phyloP scores from a whole-genome alignment of 1,284 basidiomycete species.

The Cutaneotrichosporon sp. region DNA sequence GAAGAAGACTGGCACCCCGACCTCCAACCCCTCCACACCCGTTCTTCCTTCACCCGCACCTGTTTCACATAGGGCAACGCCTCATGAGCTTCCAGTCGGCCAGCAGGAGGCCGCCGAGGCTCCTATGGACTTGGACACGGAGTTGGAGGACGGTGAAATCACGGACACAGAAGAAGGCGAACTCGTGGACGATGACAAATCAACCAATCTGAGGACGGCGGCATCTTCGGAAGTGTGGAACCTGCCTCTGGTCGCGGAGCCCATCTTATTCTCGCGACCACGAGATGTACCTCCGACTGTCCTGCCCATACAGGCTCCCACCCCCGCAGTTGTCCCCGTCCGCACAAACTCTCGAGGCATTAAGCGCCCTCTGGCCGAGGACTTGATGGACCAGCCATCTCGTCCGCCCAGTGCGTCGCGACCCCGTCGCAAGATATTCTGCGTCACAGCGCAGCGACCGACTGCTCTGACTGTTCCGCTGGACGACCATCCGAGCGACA shows the following conservation, averaged over 20 bases:
- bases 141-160: slow-evolving; percentile 47
- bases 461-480: slow-evolving; percentile 31
- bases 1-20: slow-evolving; percentile 12
- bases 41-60: background rate
- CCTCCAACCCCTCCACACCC: background rate
- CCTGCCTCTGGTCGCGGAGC: background rate
- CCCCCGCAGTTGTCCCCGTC: slow-evolving; percentile 10
- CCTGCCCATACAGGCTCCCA: slow-evolving; percentile 2
- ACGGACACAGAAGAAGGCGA: slow-evolving; percentile 10
- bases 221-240: background rate
- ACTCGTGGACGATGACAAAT: background rate
- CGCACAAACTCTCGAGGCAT: slow-evolving; percentile 29
- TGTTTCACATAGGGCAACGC: background rate
- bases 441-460: slow-evolving; percentile 24
- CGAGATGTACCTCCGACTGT: background rate
- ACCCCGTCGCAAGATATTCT: slow-evolving; percentile 32
- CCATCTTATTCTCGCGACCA: background rate
- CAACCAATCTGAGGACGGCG: background rate
- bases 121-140: slow-evolving; percentile 32
- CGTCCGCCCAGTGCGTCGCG: slow-evolving; percentile 18
- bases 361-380: slow-evolving; percentile 44
- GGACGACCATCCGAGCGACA: slow-evolving; percentile 31
- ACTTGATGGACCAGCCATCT: slow-evolving; percentile 36
- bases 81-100: background rate
- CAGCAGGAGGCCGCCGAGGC: slow-evolving; percentile 26